phyloP scores from a whole-genome alignment of 306 rosid species.

The Dalbergia oliveri region DNA sequence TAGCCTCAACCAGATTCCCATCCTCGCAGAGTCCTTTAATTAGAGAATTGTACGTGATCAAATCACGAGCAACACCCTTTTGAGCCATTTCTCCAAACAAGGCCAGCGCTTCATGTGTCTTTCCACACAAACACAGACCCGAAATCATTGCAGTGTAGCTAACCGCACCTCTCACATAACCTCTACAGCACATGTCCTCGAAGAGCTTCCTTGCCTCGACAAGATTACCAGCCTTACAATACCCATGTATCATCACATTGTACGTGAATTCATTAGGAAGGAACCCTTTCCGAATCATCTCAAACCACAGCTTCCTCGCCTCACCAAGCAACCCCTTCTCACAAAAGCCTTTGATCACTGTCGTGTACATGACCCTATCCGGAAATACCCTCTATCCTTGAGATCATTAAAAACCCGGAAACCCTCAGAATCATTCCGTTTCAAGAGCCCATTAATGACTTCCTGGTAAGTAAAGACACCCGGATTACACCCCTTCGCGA shows the following conservation, averaged over 20 bases:
- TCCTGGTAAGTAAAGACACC: slow-evolving; percentile 67
- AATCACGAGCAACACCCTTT: slow-evolving; percentile 59
- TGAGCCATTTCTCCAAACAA: slow-evolving; percentile 69
- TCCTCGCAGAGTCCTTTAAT: slow-evolving; percentile 63
- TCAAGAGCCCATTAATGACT: slow-evolving; percentile 70
- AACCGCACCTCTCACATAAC: slow-evolving; percentile 56
- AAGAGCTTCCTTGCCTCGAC: slow-evolving; percentile 58
- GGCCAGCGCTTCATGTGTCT: slow-evolving; percentile 58
- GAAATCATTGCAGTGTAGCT: slow-evolving; percentile 64
- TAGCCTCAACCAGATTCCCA: slow-evolving; percentile 57
- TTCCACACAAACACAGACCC: slow-evolving; percentile 67
- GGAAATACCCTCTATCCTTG: slow-evolving; percentile 83
- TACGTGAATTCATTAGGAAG: slow-evolving; percentile 71
- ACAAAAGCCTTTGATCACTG: slow-evolving; percentile 71
- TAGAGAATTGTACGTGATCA: slow-evolving; percentile 63
- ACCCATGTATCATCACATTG: slow-evolving; percentile 66
- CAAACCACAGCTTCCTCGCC: slow-evolving; percentile 85
- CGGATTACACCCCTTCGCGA: slow-evolving; percentile 52
- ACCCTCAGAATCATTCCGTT: slow-evolving; percentile 49
- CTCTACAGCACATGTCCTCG: slow-evolving; percentile 68
- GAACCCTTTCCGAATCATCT: slow-evolving; percentile 78
- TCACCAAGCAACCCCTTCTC: slow-evolving; percentile 55
- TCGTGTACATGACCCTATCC: slow-evolving; percentile 75
- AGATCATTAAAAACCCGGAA: slow-evolving; percentile 73
- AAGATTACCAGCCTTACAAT: slow-evolving; percentile 57